Evolutionary conservation across 2,329 filamentous ascomycete species (phyloP), one percentile per base, ranked within the genome.

Genomic region (Pseudopyrenochaeta lycopersici): DNA sequence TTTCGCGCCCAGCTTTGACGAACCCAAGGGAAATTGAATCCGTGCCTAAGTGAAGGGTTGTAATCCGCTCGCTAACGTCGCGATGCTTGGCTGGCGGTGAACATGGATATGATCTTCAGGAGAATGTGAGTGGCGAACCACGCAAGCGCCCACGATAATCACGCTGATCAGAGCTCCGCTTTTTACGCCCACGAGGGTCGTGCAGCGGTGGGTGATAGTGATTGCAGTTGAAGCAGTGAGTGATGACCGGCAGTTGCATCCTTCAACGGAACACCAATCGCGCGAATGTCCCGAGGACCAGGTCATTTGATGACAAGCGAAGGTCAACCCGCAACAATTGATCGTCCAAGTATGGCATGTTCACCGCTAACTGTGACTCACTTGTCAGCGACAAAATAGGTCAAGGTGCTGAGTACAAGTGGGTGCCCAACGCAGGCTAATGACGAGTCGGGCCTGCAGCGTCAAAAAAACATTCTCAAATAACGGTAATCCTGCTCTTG

Each of bases 361-460:
- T 49, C 56, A 61, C 58, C 56, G 56, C 56, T 54, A 42, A 17
- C 38, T 49, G 53, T 56, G 58, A 62, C 29, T 59, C 56, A 62
- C 23, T 41, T 39, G 29, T 33, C 31, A 50, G 46, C 38, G 41
- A 50, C 17, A 30, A 44, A 46, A 41, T 36, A 29, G 42, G 33
- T 35, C 43, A 27, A 33, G 43, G 27, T 38, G 21, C 21, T 29
- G 14, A 46, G 27, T 27, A 33, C 18, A 49, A 42, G 18, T 33
- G 42, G n/a, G 5, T 20, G 36, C 42, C 43, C 36, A 42, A 42
- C 35, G 17, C 14, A 35, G 12, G 31, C 21, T 35, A 40, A 31
- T 21, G 5, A 15, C 21, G 18, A 35, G 11, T 38, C 15, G n/a
- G 21, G 20, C 9, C 18, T 39, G 18, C 20, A 11, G 7, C 36